A percentile compares a stretch with the other conserved stretches of the same genome.
phyloP scores from a whole-genome alignment of 306 rosid species.

The Glycyrrhiza uralensis region DNA sequence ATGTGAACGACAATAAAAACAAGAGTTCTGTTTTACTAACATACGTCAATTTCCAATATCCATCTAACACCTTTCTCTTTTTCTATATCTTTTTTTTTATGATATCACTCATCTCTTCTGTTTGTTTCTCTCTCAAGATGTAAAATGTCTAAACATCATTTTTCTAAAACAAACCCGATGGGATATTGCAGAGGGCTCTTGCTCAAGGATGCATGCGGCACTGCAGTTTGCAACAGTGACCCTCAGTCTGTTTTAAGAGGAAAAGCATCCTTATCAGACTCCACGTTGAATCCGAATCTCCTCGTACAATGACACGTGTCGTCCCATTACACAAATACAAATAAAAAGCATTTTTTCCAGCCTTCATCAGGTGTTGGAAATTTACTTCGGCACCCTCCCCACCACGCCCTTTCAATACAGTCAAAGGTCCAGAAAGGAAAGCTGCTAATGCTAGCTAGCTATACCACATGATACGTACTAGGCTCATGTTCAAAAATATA shows the following conservation, averaged over 20 bases:
- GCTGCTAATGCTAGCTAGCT: background rate
- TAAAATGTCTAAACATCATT: too few relatives aligned
- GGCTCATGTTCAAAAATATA: too few relatives aligned
- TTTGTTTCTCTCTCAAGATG: too few relatives aligned
- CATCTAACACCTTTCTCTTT: too few relatives aligned
- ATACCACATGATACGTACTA: background rate
- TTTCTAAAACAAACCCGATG: too few relatives aligned
- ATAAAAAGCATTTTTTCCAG: too few relatives aligned
- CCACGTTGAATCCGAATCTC: slow-evolving; percentile 34
- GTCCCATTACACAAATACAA: background rate
- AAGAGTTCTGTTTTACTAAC: too few relatives aligned
- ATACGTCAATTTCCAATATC: too few relatives aligned
- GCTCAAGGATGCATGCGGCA: background rate
- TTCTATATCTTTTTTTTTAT: too few relatives aligned
- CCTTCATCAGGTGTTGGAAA: background rate
- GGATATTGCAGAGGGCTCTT: too few relatives aligned
- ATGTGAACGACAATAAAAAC: too few relatives aligned
- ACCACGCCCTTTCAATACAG: background rate
- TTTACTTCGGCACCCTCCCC: background rate
- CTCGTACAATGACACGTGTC: slow-evolving; percentile 27
- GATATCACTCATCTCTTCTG: too few relatives aligned
- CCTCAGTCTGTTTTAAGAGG: background rate
- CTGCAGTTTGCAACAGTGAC: background rate
- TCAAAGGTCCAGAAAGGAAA: slow-evolving; percentile 19
- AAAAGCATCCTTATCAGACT: slow-evolving; percentile 3